Percentiles rank a stretch among this genome's conserved stretches.
Conservation (phyloP, 768 basidiomycete species). For the Boletus subcaerulescens region DNA sequence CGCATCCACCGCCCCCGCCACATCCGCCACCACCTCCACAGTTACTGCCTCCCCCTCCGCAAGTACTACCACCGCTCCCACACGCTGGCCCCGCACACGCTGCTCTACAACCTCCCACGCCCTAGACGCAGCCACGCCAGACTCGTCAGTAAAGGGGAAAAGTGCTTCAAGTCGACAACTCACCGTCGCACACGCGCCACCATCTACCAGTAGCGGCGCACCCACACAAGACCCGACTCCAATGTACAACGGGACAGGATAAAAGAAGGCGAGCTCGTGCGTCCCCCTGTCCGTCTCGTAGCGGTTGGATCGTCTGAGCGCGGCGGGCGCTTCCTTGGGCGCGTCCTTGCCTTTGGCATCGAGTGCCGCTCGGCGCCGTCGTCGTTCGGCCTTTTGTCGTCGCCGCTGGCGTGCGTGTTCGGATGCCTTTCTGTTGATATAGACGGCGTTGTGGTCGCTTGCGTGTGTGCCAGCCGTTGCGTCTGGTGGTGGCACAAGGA, state of each 20-base stretch:
- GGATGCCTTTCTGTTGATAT: slow-evolving; percentile 13
- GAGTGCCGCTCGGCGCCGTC: neutral
- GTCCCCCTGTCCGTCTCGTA: no score
- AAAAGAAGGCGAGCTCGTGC: slow-evolving; percentile 10
- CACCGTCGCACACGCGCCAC: slow-evolving; percentile 4
- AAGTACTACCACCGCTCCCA: neutral
- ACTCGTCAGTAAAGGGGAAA: neutral
- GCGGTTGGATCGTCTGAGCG: neutral
- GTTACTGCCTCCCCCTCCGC: slow-evolving; percentile 1
- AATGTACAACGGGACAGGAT: slow-evolving; percentile 5
- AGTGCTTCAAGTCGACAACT: neutral
- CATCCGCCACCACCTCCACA: neutral
- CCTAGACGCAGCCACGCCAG: neutral
- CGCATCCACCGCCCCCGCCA: neutral
- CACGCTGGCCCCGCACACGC: neutral
- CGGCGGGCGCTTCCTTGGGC: neutral
- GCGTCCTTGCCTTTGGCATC: neutral
- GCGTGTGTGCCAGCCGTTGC: slow-evolving; percentile 46
- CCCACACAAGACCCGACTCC: neutral
- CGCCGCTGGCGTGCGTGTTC: slow-evolving; percentile 8
- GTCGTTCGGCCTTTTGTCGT: slow-evolving; percentile 8
- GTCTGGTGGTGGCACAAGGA: slow-evolving; percentile 34
- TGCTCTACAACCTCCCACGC: neutral
- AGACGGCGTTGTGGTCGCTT: slow-evolving; percentile 51
- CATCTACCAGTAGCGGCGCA: neutral